A percentile compares a stretch with the other conserved stretches of the same genome.
phyloP scores from a whole-genome alignment of 176 grass and related monocot species.

The Phyllostachys edulis region DNA sequence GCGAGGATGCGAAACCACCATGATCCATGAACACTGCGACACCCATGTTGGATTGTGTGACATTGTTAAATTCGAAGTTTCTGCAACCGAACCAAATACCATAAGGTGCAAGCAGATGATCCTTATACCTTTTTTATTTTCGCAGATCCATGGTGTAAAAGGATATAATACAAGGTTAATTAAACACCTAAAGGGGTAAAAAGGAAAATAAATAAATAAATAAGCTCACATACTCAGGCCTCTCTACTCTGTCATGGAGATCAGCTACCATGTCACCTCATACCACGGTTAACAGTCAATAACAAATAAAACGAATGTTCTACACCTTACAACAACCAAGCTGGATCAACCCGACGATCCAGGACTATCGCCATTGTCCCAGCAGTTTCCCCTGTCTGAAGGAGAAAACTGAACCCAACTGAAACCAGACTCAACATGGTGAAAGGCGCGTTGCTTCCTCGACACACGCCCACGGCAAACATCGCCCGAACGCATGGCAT shows the following conservation, averaged over 20 bases:
- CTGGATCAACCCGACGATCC: constrained; percentile 17
- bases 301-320: constrained; percentile 59
- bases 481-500: constrained; percentile 15
- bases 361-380: constrained; percentile 26
- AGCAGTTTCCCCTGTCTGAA: constrained; percentile 9
- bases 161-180: constrained; percentile 42
- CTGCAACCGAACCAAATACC: background rate
- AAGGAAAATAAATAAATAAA: background rate
- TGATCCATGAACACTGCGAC: background rate
- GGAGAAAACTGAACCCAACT: background rate
- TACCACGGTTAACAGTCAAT: constrained; percentile 48
- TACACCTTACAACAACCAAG: constrained; percentile 45
- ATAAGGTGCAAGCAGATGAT: background rate
- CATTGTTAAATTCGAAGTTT: background rate
- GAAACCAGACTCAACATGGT: constrained; percentile 28
- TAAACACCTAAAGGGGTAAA: constrained; percentile 32
- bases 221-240: constrained; percentile 38
- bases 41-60: background rate
- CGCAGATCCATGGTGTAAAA: constrained; percentile 25
- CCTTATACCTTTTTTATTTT: constrained; percentile 34
- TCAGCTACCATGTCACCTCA: constrained; percentile 38
- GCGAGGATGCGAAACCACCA: background rate
- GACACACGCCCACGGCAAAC: constrained; percentile 24
- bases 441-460: constrained; percentile 45
- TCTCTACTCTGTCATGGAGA: constrained; percentile 39